phyloP scores from a whole-genome alignment of 768 basidiomycete genomes.

The Serendipita indica region DNA sequence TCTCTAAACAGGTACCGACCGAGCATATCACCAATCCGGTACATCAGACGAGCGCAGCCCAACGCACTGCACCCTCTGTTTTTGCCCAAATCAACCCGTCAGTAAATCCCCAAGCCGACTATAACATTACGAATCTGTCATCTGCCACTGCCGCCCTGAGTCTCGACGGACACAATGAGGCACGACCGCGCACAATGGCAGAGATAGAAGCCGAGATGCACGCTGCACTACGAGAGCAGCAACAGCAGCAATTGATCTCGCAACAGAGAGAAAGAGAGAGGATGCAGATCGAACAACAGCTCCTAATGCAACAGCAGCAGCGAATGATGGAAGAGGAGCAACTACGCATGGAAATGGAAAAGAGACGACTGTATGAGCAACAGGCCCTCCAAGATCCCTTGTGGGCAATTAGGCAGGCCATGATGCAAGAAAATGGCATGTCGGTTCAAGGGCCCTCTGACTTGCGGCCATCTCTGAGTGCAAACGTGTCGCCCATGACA shows the following conservation, averaged over 20 bases:
- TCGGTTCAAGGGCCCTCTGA: background rate
- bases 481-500: background rate
- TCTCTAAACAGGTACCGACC: no score
- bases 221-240: slow-evolving; percentile 44
- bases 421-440: slow-evolving; percentile 15
- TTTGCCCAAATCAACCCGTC: background rate
- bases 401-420: slow-evolving; percentile 15
- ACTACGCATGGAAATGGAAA: background rate
- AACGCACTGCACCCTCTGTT: background rate
- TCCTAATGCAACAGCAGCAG: slow-evolving; percentile 28
- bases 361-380: background rate
- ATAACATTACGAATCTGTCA: background rate
- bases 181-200: slow-evolving; percentile 47
- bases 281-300: background rate
- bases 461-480: slow-evolving; percentile 13
- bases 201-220: slow-evolving; percentile 79
- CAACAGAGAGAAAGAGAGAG: slow-evolving; percentile 1
- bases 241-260: slow-evolving; percentile 19
- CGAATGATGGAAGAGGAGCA: background rate
- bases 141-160: background rate
- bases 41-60: no score
- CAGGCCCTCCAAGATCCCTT: background rate
- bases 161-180: background rate
- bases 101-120: background rate
- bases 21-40: no score